Percentiles rank a stretch among this genome's conserved stretches.
phyloP scores from a whole-genome alignment of 2,329 filamentous ascomycete genomes.

The Xylogone sp. region DNA sequence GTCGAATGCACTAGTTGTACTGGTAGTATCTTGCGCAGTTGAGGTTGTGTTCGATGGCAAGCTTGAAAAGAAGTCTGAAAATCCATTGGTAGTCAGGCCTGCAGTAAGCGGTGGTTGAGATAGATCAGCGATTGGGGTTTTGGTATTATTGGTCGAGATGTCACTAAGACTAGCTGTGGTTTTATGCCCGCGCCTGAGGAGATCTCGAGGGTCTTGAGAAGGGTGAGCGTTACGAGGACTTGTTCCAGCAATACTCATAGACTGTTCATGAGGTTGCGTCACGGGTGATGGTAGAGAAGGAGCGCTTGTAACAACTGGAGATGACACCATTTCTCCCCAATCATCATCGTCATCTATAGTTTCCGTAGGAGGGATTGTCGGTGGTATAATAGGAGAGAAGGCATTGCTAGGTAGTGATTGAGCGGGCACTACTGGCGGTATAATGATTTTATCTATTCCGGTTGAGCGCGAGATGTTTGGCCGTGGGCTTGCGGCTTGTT shows the following conservation, averaged over 20 bases:
- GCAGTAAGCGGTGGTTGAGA: background rate
- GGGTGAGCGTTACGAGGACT: background rate
- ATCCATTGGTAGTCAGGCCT: background rate
- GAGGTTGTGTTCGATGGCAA: background rate
- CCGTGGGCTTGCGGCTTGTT: background rate
- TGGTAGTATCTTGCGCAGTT: background rate
- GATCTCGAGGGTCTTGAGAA: background rate
- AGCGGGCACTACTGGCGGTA: background rate
- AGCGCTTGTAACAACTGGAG: slow-evolving; percentile 18
- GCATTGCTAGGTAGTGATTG: background rate
- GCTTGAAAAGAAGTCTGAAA: background rate
- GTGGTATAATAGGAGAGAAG: background rate
- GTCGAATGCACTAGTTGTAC: slow-evolving; percentile 13
- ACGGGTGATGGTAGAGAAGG: slow-evolving; percentile 8
- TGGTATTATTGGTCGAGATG: background rate
- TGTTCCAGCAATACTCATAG: slow-evolving; percentile 13
- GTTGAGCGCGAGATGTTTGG: background rate
- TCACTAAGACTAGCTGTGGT: background rate
- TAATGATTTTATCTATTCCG: background rate
- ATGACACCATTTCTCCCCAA: slow-evolving; percentile 35
- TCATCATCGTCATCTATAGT: slow-evolving; percentile 27
- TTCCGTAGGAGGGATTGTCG: background rate
- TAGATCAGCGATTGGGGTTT: background rate
- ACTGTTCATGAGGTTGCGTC: slow-evolving; percentile 16
- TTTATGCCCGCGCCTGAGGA: background rate